Conservation (phyloP, 768 basidiomycete genomes). For the Xerocomellus intermedius region DNA sequence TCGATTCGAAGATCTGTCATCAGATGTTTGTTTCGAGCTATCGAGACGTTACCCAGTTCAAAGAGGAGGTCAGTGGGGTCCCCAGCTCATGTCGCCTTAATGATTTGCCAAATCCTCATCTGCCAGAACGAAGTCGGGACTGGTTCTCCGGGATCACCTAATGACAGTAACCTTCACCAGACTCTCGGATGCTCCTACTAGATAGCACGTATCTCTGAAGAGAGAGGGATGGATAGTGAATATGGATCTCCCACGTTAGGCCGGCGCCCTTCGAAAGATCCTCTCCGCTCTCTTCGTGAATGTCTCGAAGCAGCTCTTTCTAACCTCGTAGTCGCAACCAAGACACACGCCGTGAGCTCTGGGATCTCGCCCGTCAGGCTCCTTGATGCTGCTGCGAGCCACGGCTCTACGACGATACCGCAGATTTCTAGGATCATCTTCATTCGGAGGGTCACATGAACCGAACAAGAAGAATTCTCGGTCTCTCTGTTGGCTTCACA, state of each 20-base stretch:
- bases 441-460: constrained; percentile 73
- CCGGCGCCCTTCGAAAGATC: constrained; percentile 50
- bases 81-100: neutral
- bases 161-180: constrained; percentile 73
- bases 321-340: constrained; percentile 83
- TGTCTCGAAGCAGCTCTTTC: constrained; percentile 84
- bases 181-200: constrained; percentile 45
- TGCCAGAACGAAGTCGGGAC: constrained; percentile 25
- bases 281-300: constrained; percentile 53
- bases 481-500: constrained; percentile 43
- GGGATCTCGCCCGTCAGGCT: constrained; percentile 96
- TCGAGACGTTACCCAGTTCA: constrained; percentile 93
- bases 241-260: constrained; percentile 55
- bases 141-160: constrained; percentile 54
- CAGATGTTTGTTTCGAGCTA: constrained; percentile 94
- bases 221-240: constrained; percentile 56
- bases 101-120: neutral
- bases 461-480: constrained; percentile 67
- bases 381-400: constrained; percentile 94
- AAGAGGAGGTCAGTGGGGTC: constrained; percentile 65
- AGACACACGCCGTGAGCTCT: constrained; percentile 89
- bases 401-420: constrained; percentile 79
- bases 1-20: constrained; percentile 92
- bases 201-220: constrained; percentile 45
- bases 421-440: constrained; percentile 82